Percentiles rank a stretch among this genome's conserved stretches.
Evolutionary conservation across 192 early-diverging fungal species (phyloP).

Genomic region (Lobosporangium transversale): DNA sequence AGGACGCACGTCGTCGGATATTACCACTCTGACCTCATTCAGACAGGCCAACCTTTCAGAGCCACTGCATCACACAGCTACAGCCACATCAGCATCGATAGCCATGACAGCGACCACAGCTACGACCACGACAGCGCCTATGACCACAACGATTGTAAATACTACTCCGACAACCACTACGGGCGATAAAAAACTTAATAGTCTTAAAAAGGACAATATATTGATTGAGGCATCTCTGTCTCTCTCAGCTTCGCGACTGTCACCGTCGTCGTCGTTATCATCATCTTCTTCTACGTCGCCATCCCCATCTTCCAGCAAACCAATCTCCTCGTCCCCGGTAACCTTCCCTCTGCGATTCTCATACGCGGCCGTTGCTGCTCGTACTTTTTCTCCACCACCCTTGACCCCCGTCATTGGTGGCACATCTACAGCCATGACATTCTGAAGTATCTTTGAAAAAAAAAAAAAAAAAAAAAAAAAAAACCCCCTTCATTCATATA

Average conservation of each 20-base stretch:
- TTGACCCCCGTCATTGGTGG: slow-evolving; percentile 1
- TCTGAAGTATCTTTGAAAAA: background rate
- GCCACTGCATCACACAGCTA: slow-evolving; percentile 10
- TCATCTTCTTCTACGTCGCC: background rate
- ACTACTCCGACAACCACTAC: too few relatives aligned
- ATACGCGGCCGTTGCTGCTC: slow-evolving; percentile 29
- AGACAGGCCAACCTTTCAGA: slow-evolving; percentile 42
- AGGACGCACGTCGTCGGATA: slow-evolving; percentile 2
- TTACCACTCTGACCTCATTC: slow-evolving; percentile 41
- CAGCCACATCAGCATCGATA: background rate
- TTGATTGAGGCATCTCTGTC: too few relatives aligned
- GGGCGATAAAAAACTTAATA: too few relatives aligned
- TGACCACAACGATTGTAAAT: background rate
- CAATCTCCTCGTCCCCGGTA: background rate
- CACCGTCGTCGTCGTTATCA: slow-evolving; percentile 8
- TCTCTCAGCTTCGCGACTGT: too few relatives aligned
- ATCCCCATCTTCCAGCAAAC: background rate
- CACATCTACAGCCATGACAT: slow-evolving; percentile 16
- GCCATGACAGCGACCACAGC: background rate
- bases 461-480: too few relatives aligned
- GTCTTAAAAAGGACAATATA: too few relatives aligned
- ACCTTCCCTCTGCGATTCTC: slow-evolving; percentile 17
- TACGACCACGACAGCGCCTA: background rate
- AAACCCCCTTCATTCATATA: too few relatives aligned
- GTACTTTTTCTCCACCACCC: slow-evolving; percentile 19